Evolutionary conservation across 1,139 yeast genomes (phyloP).

Genomic region (Wickerhamomyces sp.): DNA sequence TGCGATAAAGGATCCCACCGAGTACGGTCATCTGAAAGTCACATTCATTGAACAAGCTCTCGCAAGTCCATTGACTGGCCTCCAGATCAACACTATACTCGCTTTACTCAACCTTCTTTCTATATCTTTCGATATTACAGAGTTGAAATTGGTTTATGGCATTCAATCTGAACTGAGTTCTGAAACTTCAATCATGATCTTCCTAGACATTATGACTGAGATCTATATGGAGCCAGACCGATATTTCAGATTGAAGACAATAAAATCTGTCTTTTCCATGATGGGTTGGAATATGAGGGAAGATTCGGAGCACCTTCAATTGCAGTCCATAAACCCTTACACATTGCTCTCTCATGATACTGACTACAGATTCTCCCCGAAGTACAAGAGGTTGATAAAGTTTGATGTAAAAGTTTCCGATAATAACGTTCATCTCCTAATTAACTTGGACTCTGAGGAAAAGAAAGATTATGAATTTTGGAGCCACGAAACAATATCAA

Average conservation of each 20-base stretch:
- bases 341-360: conserved; percentile 10
- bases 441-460: background rate
- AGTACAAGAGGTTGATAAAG: conserved; percentile 5
- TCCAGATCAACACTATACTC: conserved; percentile 4
- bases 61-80: conserved; percentile 8
- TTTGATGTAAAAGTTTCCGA: background rate
- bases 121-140: conserved; percentile 1
- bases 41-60: conserved; percentile 6
- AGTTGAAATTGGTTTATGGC: conserved; percentile 15
- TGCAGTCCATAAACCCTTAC: conserved; percentile 5
- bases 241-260: background rate
- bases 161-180: conserved; percentile 15
- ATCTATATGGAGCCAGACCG: background rate
- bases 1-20: background rate
- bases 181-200: conserved; percentile 5
- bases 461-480: conserved; percentile 12
- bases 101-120: conserved; percentile 3
- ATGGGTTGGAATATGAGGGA: conserved; percentile 20
- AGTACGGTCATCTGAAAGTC: background rate
- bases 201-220: conserved; percentile 2
- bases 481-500: conserved; percentile 14
- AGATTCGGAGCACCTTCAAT: conserved; percentile 9
- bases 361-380: conserved; percentile 6
- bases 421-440: background rate
- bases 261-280: conserved; percentile 7